Base-by-base conservation (phyloP, 257 asterid species). In the Solanum lycopersicoides region DNA sequence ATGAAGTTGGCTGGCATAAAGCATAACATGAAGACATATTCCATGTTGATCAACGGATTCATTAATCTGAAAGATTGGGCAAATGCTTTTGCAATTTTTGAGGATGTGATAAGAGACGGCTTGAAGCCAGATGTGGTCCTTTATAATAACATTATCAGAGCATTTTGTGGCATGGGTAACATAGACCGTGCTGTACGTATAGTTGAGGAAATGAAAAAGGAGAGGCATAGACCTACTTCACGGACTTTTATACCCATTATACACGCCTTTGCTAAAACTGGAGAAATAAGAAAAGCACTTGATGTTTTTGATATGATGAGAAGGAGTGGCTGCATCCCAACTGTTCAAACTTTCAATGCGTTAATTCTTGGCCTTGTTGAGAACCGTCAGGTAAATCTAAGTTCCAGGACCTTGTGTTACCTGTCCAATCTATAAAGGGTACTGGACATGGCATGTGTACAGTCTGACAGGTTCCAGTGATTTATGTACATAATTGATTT, bases 151-250 rank as follows among this genome's bases (percentile, higher is more conserved):
- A 95, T 95, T 83, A 91, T 97, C 86, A 89, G 88, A 90, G 98
- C 99, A 83, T 97, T 97, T 88, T 97, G 99, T 90, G 98, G 98
- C 83, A 96, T 97, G 98, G 99, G 97, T 76, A 95, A 94, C 90
- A 89, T 93, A 90, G 99, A 95, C 63, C 98, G 99, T 77, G 99
- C 99, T 84, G 83, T 96, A 89, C 86, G 97, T 83, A 96, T 93
- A 9, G 92, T 97, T 28, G 99, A 96, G 69, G 95, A 95, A 90
- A 97, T 97, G 99, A 95, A 92, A 87, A 97, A 86, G 91, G 92
- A 89, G 86, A 96, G 98, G 88, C 92, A 87, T 82, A 93, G 92
- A 86, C 99, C 98, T 47, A 92, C 96, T 66, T 83, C 99, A 1
- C 93, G 98, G 82, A 95, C 99, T 35, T 96, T 93, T 91, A 91